These are phyloP conservation scores for Laetiporus sulphureus DNA, from an alignment of 1,284 basidiomycete genomes.

Conservation along the genomic window DNA sequence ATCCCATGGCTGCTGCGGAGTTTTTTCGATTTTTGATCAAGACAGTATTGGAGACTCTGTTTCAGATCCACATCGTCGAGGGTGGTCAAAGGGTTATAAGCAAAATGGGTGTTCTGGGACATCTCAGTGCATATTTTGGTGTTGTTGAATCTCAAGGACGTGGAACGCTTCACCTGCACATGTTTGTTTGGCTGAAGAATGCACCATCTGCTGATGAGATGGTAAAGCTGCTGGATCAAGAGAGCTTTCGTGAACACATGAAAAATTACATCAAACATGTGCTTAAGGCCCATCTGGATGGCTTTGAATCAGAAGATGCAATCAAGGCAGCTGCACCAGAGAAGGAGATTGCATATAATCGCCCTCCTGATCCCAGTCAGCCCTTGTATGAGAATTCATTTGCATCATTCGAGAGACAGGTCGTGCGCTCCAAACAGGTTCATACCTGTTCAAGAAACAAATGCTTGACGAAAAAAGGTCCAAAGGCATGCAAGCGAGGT, in stretches of 20 bases:
- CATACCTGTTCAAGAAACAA: conserved; percentile 22
- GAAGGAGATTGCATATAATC: conserved; percentile 18
- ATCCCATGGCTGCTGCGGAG: conserved; percentile 31
- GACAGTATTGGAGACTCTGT: conserved; percentile 24
- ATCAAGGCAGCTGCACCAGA: conserved; percentile 6
- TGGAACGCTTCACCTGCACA: conserved; percentile 24
- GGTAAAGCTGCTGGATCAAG: conserved; percentile 15
- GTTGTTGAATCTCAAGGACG: conserved; percentile 25
- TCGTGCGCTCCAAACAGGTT: conserved; percentile 22
- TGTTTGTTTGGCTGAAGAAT: conserved; percentile 23
- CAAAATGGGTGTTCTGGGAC: conserved; percentile 14
- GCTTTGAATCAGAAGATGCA: conserved; percentile 10
- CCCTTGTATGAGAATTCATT: conserved; percentile 4
- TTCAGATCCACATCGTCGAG: conserved; percentile 24
- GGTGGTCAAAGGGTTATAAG: conserved; percentile 12
- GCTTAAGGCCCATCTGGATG: conserved; percentile 22
- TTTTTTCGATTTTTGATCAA: conserved; percentile 34
- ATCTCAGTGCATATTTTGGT: conserved; percentile 22
- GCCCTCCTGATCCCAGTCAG: conserved; percentile 11
- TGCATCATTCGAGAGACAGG: conserved; percentile 2
- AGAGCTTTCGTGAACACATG: conserved; percentile 22
- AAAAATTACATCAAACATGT: conserved; percentile 22
- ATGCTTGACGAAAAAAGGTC: conserved; percentile 19
- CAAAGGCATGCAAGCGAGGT: conserved; percentile 26
- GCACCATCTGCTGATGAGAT: conserved; percentile 24